phyloP scores from a whole-genome alignment of 129 eudicot species.

The Heracleum sosnowskyi region DNA sequence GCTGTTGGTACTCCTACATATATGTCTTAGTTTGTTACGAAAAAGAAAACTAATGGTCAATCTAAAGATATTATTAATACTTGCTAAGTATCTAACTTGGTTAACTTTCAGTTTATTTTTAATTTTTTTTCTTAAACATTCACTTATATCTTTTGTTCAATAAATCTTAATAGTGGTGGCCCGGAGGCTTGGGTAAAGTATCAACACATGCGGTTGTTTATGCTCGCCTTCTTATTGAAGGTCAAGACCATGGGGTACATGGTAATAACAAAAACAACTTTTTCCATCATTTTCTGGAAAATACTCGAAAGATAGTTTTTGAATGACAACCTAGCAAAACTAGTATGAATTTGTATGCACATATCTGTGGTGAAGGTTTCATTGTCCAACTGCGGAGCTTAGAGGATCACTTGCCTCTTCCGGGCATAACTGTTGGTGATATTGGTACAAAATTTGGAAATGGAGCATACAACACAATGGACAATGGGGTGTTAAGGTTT shows the following conservation, averaged over 20 bases:
- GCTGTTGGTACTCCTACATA: neutral
- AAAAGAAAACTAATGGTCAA: neutral
- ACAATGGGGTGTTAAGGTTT: constrained; percentile 89
- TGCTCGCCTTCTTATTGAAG: constrained; percentile 73
- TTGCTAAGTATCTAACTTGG: neutral
- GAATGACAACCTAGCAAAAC: neutral
- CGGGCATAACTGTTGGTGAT: constrained; percentile 44
- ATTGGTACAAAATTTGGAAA: constrained; percentile 95
- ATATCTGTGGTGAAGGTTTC: constrained; percentile 43
- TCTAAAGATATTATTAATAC: no score
- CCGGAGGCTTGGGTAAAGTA: constrained; percentile 92
- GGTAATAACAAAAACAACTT: constrained; percentile 32
- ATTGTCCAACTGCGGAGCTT: constrained; percentile 93
- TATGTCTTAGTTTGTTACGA: neutral
- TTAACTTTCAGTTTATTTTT: neutral
- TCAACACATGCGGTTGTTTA: constrained; percentile 90
- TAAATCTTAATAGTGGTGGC: constrained; percentile 81
- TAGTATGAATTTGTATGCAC: neutral
- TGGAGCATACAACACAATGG: constrained; percentile 99
- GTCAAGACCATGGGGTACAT: constrained; percentile 77
- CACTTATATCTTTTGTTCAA: constrained; percentile 9
- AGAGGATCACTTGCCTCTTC: constrained; percentile 83
- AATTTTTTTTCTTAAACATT: neutral
- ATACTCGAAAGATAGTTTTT: neutral
- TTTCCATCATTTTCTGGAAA: neutral